These are phyloP conservation scores for Yamadazyma spencermartinsiae DNA, from an alignment of 1,139 yeast genomes.

Conservation along the genomic window DNA sequence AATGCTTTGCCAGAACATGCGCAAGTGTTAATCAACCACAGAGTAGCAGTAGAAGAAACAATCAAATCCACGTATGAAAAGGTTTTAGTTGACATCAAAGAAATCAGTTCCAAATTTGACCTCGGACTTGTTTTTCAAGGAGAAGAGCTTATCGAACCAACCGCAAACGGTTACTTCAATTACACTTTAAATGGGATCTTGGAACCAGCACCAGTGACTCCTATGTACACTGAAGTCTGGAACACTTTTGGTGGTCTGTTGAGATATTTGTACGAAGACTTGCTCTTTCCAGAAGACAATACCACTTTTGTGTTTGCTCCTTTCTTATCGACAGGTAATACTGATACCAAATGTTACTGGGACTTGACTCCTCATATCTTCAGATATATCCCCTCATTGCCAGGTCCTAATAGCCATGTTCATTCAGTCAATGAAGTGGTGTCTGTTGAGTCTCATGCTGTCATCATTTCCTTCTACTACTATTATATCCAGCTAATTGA, in stretches of 20 bases:
- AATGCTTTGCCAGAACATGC: conserved; percentile 77
- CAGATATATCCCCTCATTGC: conserved; percentile 33
- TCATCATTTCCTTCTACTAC: conserved; percentile 34
- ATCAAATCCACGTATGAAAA: conserved; percentile 39
- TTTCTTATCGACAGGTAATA: conserved; percentile 35
- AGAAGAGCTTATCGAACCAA: conserved; percentile 26
- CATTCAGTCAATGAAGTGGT: conserved; percentile 40
- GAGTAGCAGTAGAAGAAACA: conserved; percentile 54
- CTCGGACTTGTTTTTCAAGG: conserved; percentile 47
- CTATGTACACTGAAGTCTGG: conserved; percentile 50
- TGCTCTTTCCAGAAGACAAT: conserved; percentile 29
- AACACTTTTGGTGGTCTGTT: conserved; percentile 54
- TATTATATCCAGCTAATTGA: conserved; percentile 39
- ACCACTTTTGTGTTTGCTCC: conserved; percentile 35
- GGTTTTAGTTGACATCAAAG: conserved; percentile 32
- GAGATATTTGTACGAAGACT: conserved; percentile 55
- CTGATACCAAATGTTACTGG: conserved; percentile 44
- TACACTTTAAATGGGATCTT: conserved; percentile 36
- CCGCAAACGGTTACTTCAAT: conserved; percentile 46
- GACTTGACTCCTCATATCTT: conserved; percentile 36
- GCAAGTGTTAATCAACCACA: conserved; percentile 53
- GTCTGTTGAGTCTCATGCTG: conserved; percentile 25
- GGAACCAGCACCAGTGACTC: conserved; percentile 64
- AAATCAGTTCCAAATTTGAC: conserved; percentile 44
- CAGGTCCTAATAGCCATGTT: conserved; percentile 17